Base-by-base conservation (phyloP, 2,329 filamentous ascomycete species). In the Cordyceps tenuipes region DNA sequence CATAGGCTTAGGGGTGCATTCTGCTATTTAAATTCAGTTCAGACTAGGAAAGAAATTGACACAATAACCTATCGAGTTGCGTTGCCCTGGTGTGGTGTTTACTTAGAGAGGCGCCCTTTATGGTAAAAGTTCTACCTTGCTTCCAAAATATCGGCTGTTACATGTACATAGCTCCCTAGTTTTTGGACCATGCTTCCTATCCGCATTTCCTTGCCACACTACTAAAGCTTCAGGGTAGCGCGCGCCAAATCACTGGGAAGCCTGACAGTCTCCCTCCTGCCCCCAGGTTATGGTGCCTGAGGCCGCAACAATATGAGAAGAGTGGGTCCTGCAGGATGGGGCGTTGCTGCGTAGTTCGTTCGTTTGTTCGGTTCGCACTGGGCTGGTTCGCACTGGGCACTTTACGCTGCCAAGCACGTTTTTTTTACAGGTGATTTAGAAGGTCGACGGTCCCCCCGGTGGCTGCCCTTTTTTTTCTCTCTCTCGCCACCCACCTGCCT, bases 11-110 rank as follows among this genome's bases (percentile, higher is more conserved):
- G 41, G 53, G 47, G 47, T 9, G 48, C 59, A 61, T 43, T 61
- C 46, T 57, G 36, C 46, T 55, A 50, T 50, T 31, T 51, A 36
- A 17, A 26, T 6, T 46, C 26, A 9, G 59, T 2, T 50, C 49
- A 56, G 51, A 52, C 29, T 55, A 56, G 46, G 59, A 56, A 54
- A 56, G 51, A 60, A 56, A 60, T 60, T 60, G 59, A 60, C 52
- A 29, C 13, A 54, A 19, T 23, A 53, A 12, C 17, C 21, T 15
- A 13, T 29, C 15, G 6, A n/a, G 17, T 46, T 21, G 21, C n/a
- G 43, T 43, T n/a, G n/a, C n/a, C 6, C 10, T n/a, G 5, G n/a
- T 21, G 43, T 46, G 5, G n/a, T 31, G 51, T 23, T 23, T 34
- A 34, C 31, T 3, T 34, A 34, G 31, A 34, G 7, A 12, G 31